phyloP scores from a whole-genome alignment of 2,329 filamentous ascomycete genomes.

The Trichothecium roseum region DNA sequence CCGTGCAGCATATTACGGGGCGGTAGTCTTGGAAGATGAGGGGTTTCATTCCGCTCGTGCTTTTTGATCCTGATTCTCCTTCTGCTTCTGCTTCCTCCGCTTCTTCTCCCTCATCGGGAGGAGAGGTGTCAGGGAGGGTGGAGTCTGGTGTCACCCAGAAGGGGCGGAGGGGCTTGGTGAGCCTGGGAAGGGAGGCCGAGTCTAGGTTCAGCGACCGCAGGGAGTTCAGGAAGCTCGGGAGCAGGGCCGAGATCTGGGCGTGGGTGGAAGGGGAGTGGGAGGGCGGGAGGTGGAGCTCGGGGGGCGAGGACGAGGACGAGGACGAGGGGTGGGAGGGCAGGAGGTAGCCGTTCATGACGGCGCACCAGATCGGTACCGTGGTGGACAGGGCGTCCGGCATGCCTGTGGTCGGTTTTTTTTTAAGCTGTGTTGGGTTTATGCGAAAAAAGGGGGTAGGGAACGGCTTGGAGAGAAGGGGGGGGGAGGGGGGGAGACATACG shows the following conservation, averaged over 20 bases:
- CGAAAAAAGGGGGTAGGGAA: background rate
- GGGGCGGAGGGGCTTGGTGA: constrained; percentile 65
- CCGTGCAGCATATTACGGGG: constrained; percentile 75
- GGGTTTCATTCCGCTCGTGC: too few species aligned
- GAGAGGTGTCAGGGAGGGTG: constrained; percentile 26
- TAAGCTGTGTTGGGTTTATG: constrained; percentile 1
- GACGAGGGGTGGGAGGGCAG: constrained; percentile 47
- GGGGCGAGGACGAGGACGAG: too few species aligned
- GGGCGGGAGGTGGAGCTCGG: constrained; percentile 59
- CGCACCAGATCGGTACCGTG: constrained; percentile 89
- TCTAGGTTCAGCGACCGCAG: constrained; percentile 46
- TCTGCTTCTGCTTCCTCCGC: background rate
- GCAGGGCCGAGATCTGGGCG: constrained; percentile 59
- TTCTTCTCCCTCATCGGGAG: too few species aligned
- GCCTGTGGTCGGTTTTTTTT: constrained; percentile 28
- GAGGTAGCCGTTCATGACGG: constrained; percentile 69
- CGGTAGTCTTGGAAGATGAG: constrained; percentile 49
- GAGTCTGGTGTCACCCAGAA: constrained; percentile 73
- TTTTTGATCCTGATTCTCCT: too few species aligned
- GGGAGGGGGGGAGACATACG: constrained; percentile 32
- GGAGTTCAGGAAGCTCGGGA: constrained; percentile 43
- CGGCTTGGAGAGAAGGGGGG: background rate
- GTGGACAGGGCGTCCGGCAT: constrained; percentile 95
- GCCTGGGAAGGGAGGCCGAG: constrained; percentile 36
- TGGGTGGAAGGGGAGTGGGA: constrained; percentile 62